phyloP scores from a whole-genome alignment of 768 basidiomycete species.

The Panaeolus cyanescens region DNA sequence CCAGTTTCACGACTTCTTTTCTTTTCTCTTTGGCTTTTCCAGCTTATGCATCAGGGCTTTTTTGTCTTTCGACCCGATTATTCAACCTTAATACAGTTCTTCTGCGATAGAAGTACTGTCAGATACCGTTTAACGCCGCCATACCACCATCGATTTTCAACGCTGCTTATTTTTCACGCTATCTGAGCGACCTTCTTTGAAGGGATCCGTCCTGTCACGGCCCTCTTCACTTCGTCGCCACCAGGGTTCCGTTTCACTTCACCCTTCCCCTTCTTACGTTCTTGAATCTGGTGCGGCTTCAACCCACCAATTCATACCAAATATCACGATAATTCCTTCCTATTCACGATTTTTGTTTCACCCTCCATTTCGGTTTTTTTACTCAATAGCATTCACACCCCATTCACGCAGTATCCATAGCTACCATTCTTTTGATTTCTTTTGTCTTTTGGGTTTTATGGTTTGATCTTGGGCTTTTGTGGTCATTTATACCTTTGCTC shows the following conservation, averaged over 20 bases:
- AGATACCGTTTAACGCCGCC: neutral
- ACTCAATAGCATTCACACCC: neutral
- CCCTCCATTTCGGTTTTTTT: neutral
- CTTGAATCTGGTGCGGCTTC: neutral
- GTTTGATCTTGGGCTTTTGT: neutral
- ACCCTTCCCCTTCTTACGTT: neutral
- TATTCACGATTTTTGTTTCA: neutral
- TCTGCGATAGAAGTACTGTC: neutral
- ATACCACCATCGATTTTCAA: neutral
- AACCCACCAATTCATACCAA: neutral
- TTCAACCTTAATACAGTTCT: neutral
- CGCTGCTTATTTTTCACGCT: neutral
- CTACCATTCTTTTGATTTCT: neutral
- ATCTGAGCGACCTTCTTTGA: neutral
- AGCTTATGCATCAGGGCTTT: too few relatives aligned
- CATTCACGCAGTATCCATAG: conserved; percentile 1
- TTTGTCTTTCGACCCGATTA: neutral
- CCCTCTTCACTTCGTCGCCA: too few relatives aligned
- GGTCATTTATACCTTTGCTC: neutral
- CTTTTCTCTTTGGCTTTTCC: neutral
- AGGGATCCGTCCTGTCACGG: too few relatives aligned
- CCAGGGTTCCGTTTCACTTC: neutral
- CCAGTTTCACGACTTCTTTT: neutral
- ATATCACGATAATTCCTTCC: neutral
- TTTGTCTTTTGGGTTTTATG: conserved; percentile 1